These are phyloP conservation scores for Plenodomus lindquistii DNA, from an alignment of 2,329 filamentous ascomycete genomes.

Conservation along the genomic window DNA sequence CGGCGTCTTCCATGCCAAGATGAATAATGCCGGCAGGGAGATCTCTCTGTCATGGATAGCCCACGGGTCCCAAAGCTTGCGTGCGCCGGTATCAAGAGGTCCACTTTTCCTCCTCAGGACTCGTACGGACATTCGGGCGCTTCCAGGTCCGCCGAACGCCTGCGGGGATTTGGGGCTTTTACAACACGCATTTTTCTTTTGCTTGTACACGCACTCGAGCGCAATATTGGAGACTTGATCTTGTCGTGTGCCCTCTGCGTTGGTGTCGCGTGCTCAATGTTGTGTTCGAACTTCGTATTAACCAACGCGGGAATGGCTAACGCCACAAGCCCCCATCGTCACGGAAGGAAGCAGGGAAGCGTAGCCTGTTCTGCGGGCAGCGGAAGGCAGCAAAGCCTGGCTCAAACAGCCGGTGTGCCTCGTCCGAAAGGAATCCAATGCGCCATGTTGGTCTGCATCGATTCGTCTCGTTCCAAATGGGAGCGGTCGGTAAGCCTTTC, in stretches of 20 bases:
- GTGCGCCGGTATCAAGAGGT: not conserved
- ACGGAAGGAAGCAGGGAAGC: not conserved
- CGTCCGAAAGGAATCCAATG: not conserved
- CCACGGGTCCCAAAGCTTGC: not conserved
- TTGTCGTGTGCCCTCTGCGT: not conserved
- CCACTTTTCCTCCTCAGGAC: not conserved
- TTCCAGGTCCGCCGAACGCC: not conserved
- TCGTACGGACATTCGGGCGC: not conserved
- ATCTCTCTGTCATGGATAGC: not conserved
- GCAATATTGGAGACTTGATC: not conserved
- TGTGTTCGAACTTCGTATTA: too few relatives aligned
- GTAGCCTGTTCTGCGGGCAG: not conserved
- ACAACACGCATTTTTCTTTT: too few relatives aligned
- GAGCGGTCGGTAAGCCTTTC: not conserved
- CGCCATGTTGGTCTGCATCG: not conserved
- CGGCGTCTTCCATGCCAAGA: not conserved
- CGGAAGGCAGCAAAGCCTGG: not conserved
- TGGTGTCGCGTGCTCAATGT: not conserved
- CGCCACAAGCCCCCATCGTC: not conserved
- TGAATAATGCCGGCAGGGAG: not conserved
- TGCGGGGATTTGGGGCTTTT: not conserved
- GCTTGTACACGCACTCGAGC: too few relatives aligned
- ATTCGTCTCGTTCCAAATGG: not conserved
- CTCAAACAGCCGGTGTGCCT: not conserved
- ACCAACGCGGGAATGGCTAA: not conserved